Base-by-base conservation (phyloP, 768 basidiomycete genomes). In the Tricholoma bakamatsutake region DNA sequence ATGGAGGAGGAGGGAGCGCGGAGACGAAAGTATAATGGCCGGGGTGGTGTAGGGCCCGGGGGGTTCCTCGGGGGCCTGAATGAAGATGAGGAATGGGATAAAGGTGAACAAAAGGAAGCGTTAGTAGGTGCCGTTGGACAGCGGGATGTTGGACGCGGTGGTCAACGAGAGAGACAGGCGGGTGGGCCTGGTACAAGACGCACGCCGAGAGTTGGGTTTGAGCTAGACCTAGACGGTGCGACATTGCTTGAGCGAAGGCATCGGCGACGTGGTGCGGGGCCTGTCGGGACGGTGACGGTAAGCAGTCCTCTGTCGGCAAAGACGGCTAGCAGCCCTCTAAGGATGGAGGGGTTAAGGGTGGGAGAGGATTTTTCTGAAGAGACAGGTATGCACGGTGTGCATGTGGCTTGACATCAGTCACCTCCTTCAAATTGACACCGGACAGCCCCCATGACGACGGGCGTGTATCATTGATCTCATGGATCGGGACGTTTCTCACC, bases 1-100 rank as follows among this genome's bases (percentile, higher is more conserved):
- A 98, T 98, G 96, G 96, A 98, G 68, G 97, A 99, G 70, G 97
- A 99, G 71, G 96, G 94, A 12, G 90, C 90, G 0, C 80, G 91
- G 53, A 77, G 92, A 50, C 81, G 90, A 24, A 92, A 88, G 46
- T 89, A 88, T 71, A 85, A 89, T 53, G 87, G 85, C 10, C 80
- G 82, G 3, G 87, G 86, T 15, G 92, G 88, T 28, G 88, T 85
- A 0, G 94, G 93, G 18, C 73, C 74, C 3, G 80, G 84, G 50
- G 90, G 90, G 4, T 91, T 89, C 76, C 72, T 98, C 18, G 79
- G 78, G 8, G 92, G 88, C 5, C 78, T 99, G 60, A 97, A 98
- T 69, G 97, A 98, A 65, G 94, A 93, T 53, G 94, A 95, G 55
- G 96, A 98, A 66, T 73, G 76, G 3, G 85, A 80, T n/a, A 76